Evolutionary conservation across 805 yeast genomes (phyloP).

Genomic region (Nakazawaea populi): DNA sequence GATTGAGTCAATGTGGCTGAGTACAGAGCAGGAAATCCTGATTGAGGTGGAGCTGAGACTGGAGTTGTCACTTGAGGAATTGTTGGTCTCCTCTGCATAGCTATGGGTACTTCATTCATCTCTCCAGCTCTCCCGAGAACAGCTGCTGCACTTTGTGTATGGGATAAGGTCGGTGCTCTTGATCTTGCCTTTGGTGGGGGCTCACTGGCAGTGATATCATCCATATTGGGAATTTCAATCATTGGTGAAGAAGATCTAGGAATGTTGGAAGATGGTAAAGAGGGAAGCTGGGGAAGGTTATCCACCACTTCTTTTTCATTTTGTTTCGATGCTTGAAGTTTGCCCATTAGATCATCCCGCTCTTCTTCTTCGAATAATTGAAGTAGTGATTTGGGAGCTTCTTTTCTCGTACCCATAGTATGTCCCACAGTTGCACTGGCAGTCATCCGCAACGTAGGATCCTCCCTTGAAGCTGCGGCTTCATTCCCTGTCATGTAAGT

Average conservation of each 20-base stretch:
- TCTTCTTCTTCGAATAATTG: conserved; percentile 57
- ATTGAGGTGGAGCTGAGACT: conserved; percentile 22
- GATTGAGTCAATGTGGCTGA: conserved; percentile 17
- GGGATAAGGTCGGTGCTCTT: conserved; percentile 38
- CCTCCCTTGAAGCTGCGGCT: conserved; percentile 2
- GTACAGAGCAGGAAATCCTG: conserved; percentile 7
- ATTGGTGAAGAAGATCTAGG: conserved; percentile 50
- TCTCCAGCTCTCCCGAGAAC: conserved; percentile 23
- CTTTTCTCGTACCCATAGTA: conserved; percentile 25
- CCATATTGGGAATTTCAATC: conserved; percentile 63
- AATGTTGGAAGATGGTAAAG: conserved; percentile 6
- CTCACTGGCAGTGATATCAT: conserved; percentile 24
- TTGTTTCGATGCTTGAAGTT: conserved; percentile 3
- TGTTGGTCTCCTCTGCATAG: conserved; percentile 25
- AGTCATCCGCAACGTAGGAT: conserved; percentile 7
- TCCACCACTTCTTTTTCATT: not conserved
- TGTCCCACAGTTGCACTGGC: conserved; percentile 3
- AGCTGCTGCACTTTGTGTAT: conserved; percentile 38
- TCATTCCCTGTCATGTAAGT: conserved; percentile 11
- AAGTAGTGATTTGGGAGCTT: conserved; percentile 68
- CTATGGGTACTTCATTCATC: conserved; percentile 17
- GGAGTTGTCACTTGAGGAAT: conserved; percentile 33
- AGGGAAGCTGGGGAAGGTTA: conserved; percentile 9
- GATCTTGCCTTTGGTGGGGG: conserved; percentile 16
- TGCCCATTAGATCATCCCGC: not conserved